phyloP scores from a whole-genome alignment of 2,329 filamentous ascomycete species.

The Sarocladium brachiariae region DNA sequence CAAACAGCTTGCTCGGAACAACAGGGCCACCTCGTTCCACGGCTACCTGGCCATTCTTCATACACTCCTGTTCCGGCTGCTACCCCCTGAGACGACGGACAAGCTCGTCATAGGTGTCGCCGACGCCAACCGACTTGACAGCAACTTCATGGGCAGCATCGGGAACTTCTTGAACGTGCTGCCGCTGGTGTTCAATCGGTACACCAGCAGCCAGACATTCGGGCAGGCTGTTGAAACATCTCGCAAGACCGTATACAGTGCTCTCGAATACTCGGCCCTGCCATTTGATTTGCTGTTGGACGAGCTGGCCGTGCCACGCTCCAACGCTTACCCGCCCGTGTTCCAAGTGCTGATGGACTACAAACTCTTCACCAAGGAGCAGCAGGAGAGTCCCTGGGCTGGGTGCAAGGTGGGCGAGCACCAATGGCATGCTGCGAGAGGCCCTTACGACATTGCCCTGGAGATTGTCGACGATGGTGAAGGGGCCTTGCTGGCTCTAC shows the following conservation, averaged over 20 bases:
- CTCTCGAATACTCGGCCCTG: constrained; percentile 33
- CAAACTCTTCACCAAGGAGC: constrained; percentile 17
- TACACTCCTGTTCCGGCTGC: constrained; percentile 18
- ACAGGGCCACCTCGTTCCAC: neutral
- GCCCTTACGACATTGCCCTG: constrained; percentile 26
- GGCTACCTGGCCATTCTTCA: neutral
- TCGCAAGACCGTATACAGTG: constrained; percentile 23
- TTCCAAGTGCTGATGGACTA: constrained; percentile 39
- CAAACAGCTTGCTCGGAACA: neutral
- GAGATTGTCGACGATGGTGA: constrained; percentile 28
- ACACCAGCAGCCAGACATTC: constrained; percentile 15
- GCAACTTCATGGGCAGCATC: constrained; percentile 25
- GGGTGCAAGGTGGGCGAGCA: constrained; percentile 15
- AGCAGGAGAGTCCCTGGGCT: constrained; percentile 14
- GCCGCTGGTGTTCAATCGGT: constrained; percentile 28
- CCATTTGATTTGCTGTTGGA: constrained; percentile 43
- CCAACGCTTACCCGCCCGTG: constrained; percentile 32
- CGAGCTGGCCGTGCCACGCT: constrained; percentile 32
- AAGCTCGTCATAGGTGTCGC: constrained; percentile 42
- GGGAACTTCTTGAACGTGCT: constrained; percentile 28
- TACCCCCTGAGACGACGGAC: constrained; percentile 21
- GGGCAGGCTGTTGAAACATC: constrained; percentile 14
- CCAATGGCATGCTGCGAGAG: constrained; percentile 13
- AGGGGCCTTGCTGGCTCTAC: constrained; percentile 8
- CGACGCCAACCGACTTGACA: constrained; percentile 36